Evolutionary conservation across 2,329 filamentous ascomycete species (phyloP).

Genomic region (Cladosporium sp.): DNA sequence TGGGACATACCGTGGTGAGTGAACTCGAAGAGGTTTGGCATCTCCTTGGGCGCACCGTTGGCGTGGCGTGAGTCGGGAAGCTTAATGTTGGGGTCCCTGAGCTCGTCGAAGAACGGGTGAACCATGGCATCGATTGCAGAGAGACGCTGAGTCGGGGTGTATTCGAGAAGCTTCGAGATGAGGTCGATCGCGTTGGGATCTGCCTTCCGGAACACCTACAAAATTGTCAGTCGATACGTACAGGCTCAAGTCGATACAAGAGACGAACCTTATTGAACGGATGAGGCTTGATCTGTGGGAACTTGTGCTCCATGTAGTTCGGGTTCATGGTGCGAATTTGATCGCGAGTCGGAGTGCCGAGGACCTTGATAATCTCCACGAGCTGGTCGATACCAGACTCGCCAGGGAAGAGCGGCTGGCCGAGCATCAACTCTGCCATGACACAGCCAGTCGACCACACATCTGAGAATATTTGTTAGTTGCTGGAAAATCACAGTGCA

Average conservation of each 20-base stretch:
- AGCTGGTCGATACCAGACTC: conserved; percentile 98
- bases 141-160: conserved; percentile 92
- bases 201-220: conserved; percentile 88
- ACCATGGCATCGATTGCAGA: conserved; percentile 95
- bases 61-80: conserved; percentile 92
- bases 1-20: conserved; percentile 77
- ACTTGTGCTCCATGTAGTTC: conserved; percentile 99
- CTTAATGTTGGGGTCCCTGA: conserved; percentile 84
- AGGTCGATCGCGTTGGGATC: conserved; percentile 89
- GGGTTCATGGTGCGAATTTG: conserved; percentile 99
- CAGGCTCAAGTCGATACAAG: too few relatives aligned
- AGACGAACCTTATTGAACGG: conserved; percentile 80
- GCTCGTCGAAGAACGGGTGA: conserved; percentile 96
- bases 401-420: conserved; percentile 93
- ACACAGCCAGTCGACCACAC: conserved; percentile 99
- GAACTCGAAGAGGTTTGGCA: conserved; percentile 90
- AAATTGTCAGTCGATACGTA: conserved; percentile 3
- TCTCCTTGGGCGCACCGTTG: conserved; percentile 70
- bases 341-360: conserved; percentile 92
- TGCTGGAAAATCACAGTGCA: too few relatives aligned
- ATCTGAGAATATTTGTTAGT: conserved; percentile 56
- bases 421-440: conserved; percentile 98
- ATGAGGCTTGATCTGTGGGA: conserved; percentile 98
- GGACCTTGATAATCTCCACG: conserved; percentile 98
- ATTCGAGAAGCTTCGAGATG: conserved; percentile 89